These are phyloP conservation scores for Apiospora malaysiana DNA, from an alignment of 2,329 filamentous ascomycete species.

Conservation along the genomic window DNA sequence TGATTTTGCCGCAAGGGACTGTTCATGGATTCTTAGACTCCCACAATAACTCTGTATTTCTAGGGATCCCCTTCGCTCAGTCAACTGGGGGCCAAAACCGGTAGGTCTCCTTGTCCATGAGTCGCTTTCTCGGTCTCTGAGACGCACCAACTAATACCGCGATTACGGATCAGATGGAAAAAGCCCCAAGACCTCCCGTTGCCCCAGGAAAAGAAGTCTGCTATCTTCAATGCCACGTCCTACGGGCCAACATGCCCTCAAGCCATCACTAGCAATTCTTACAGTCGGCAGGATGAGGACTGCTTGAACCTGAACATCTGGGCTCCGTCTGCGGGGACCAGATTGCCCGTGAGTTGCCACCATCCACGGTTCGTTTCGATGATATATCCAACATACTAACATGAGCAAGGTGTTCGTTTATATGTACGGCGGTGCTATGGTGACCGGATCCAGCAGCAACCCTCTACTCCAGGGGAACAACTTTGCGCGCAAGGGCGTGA, in stretches of 20 bases:
- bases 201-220: slow-evolving; percentile 26
- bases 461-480: slow-evolving; percentile 44
- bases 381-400: neutral
- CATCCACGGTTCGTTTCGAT: neutral
- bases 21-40: slow-evolving; percentile 45
- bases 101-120: slow-evolving; percentile 26
- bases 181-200: slow-evolving; percentile 35
- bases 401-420: slow-evolving; percentile 45
- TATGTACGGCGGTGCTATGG: slow-evolving; percentile 52
- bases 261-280: slow-evolving; percentile 30
- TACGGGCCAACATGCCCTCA: slow-evolving; percentile 39
- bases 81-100: slow-evolving; percentile 47
- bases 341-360: slow-evolving; percentile 35
- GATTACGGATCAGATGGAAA: slow-evolving; percentile 32
- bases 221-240: slow-evolving; percentile 31
- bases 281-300: slow-evolving; percentile 42
- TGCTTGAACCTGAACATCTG: slow-evolving; percentile 51
- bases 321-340: slow-evolving; percentile 33
- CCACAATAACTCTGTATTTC: slow-evolving; percentile 41
- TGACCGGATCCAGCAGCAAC: slow-evolving; percentile 48
- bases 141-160: neutral
- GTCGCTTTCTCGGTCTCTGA: neutral
- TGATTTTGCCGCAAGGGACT: slow-evolving; percentile 36
- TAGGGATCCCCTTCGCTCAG: slow-evolving; percentile 47
- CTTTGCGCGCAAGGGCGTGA: slow-evolving; percentile 44